Conservation (phyloP, 2,329 filamentous ascomycete species). For the Alternaria hordeiaustralica region DNA sequence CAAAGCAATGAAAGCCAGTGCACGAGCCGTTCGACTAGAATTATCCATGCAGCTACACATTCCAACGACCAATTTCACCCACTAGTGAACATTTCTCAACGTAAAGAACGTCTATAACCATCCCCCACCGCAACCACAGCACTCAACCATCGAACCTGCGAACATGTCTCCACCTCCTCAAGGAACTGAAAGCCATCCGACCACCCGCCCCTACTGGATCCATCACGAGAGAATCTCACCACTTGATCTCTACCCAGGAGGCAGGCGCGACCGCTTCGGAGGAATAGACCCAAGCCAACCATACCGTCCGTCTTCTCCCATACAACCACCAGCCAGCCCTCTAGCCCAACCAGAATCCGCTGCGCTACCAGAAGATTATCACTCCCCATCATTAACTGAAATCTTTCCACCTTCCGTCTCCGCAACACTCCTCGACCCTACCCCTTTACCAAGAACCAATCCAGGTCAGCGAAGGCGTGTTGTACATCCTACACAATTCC, state of each 20-base stretch:
- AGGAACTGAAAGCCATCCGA: not conserved
- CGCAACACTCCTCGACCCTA: not conserved
- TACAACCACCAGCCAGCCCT: not conserved
- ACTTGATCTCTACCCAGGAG: not conserved
- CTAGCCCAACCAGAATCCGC: not conserved
- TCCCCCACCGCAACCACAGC: not conserved
- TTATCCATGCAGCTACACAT: not conserved
- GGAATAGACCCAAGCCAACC: not conserved
- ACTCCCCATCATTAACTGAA: not conserved
- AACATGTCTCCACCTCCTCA: not conserved
- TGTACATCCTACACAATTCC: not conserved
- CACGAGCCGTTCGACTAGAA: not conserved
- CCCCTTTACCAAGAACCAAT: not conserved
- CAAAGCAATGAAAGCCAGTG: not conserved
- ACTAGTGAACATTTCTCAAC: not conserved
- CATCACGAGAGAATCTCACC: not conserved
- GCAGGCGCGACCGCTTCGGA: not conserved
- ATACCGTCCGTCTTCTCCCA: not conserved
- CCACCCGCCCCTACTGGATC: not conserved
- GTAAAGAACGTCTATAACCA: not conserved
- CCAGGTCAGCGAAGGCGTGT: not conserved
- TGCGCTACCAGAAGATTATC: not conserved
- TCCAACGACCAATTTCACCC: not conserved
- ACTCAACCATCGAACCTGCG: not conserved
- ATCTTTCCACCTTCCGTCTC: not conserved